A percentile compares a stretch with the other conserved stretches of the same genome.
phyloP scores from a whole-genome alignment of 2,329 filamentous ascomycete genomes.

The Pseudonectria buxi region DNA sequence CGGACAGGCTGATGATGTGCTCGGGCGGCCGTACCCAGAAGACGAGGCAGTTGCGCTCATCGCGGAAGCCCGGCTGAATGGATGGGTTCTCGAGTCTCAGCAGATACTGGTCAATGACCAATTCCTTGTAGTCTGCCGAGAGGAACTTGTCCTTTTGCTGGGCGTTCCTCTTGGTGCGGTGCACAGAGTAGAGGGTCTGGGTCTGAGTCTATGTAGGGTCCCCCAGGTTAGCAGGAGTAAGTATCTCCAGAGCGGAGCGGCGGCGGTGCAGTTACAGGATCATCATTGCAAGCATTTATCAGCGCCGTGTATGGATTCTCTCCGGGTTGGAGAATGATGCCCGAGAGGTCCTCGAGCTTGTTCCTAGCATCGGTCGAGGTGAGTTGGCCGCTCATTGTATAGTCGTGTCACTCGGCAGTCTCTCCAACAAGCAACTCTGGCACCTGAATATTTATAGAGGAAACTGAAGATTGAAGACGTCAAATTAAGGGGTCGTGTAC shows the following conservation, averaged over 20 bases:
- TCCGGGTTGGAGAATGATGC: slow-evolving; percentile 40
- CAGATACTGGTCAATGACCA: slow-evolving; percentile 71
- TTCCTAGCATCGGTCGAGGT: slow-evolving; percentile 34
- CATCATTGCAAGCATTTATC: slow-evolving; percentile 58
- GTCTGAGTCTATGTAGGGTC: slow-evolving; percentile 48
- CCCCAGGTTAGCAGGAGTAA: background rate
- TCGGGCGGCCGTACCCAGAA: slow-evolving; percentile 82
- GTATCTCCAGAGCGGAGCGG: background rate
- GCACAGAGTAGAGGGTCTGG: slow-evolving; percentile 64
- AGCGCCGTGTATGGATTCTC: slow-evolving; percentile 73
- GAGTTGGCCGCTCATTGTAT: slow-evolving; percentile 13
- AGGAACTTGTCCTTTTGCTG: slow-evolving; percentile 73
- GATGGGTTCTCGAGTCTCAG: slow-evolving; percentile 58
- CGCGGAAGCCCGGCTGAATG: slow-evolving; percentile 61
- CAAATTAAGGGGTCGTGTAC: background rate
- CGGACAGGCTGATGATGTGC: slow-evolving; percentile 61
- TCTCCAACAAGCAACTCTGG: too few species aligned
- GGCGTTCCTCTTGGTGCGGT: slow-evolving; percentile 67
- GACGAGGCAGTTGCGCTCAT: slow-evolving; percentile 74
- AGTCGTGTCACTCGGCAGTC: slow-evolving; percentile 3
- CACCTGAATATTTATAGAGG: background rate
- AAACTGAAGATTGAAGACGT: background rate
- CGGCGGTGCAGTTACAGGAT: slow-evolving; percentile 52
- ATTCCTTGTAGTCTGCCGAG: slow-evolving; percentile 57
- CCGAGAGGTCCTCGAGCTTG: slow-evolving; percentile 49